Evolutionary conservation across 2,329 filamentous ascomycete species (phyloP).

Genomic region (Epichloe typhina): DNA sequence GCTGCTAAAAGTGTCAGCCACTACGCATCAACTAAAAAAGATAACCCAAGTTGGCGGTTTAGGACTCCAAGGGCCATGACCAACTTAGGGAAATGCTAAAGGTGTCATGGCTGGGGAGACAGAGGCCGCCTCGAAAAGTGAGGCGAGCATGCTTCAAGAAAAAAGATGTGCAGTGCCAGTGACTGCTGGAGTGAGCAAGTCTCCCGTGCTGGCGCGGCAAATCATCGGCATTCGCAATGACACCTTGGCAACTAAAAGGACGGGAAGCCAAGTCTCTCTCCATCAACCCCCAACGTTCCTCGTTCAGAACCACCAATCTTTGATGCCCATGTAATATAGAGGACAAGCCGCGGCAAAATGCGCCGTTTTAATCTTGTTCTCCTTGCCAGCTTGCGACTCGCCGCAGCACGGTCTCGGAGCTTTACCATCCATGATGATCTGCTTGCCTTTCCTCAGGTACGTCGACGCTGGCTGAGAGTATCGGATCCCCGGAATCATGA

Average conservation of each 20-base stretch:
- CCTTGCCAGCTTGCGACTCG: constrained; percentile 31
- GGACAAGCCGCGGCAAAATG: constrained; percentile 27
- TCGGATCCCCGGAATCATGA: background rate
- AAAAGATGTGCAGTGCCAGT: too few species aligned
- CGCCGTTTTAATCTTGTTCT: constrained; percentile 34
- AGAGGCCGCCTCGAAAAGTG: too few species aligned
- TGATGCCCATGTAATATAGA: constrained; percentile 17
- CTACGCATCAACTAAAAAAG: background rate
- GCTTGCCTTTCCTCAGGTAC: constrained; percentile 73
- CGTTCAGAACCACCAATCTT: background rate
- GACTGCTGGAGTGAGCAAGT: too few species aligned
- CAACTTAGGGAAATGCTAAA: too few species aligned
- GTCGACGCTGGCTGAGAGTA: constrained; percentile 9
- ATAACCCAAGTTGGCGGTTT: background rate
- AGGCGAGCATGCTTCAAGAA: background rate
- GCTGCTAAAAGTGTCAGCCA: background rate
- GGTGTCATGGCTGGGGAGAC: too few species aligned
- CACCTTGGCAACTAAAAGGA: constrained; percentile 4
- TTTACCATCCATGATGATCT: constrained; percentile 87
- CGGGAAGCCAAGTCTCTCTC: background rate
- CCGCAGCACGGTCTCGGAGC: constrained; percentile 34
- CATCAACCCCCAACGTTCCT: background rate
- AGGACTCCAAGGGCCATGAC: too few species aligned
- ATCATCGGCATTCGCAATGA: constrained; percentile 11
- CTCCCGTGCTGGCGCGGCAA: background rate